A percentile compares a stretch with the other conserved stretches of the same genome.
Conservation (phyloP, 108 stramenopile genomes). For the Nitzschia sp. region DNA sequence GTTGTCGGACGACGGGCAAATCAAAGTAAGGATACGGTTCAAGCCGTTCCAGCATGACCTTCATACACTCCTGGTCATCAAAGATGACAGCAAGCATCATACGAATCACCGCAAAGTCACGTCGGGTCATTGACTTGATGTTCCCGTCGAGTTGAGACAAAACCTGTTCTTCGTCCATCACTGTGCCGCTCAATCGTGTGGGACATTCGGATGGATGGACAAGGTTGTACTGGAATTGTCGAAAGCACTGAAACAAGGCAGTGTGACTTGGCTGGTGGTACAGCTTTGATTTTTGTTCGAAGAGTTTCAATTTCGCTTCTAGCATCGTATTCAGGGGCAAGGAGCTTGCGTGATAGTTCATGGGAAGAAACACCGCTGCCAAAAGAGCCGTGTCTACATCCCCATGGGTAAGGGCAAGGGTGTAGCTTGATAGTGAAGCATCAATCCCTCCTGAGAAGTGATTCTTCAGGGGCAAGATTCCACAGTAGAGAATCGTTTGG, state of each 20-base stretch:
- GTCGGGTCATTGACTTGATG: conserved; percentile 24
- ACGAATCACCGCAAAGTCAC: conserved; percentile 30
- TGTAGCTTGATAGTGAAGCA: conserved; percentile 11
- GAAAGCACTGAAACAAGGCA: conserved; percentile 22
- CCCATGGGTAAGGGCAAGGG: conserved; percentile 11
- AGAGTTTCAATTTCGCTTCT: conserved; percentile 25
- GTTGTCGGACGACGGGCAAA: conserved; percentile 15
- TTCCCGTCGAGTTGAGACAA: conserved; percentile 23
- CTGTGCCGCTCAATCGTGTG: conserved; percentile 17
- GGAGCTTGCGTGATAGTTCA: conserved; percentile 19
- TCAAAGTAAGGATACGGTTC: conserved; percentile 32
- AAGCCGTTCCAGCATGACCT: conserved; percentile 23
- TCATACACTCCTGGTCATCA: conserved; percentile 29
- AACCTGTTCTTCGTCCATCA: conserved; percentile 24
- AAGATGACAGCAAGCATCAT: conserved; percentile 40
- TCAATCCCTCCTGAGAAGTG: conserved; percentile 24
- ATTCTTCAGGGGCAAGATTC: conserved; percentile 14
- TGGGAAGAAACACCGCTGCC: conserved; percentile 8
- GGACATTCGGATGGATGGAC: conserved; percentile 9
- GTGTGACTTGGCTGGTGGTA: conserved; percentile 9
- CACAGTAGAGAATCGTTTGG: conserved; percentile 4
- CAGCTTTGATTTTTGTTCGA: conserved; percentile 23
- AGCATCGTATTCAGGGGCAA: conserved; percentile 21
- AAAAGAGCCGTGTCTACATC: conserved; percentile 22
- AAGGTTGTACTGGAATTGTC: conserved; percentile 35